Evolutionary conservation across 139 green algal genomes (phyloP), one percentile per base, ranked within the genome.

Genomic region (Haematococcus sp.): DNA sequence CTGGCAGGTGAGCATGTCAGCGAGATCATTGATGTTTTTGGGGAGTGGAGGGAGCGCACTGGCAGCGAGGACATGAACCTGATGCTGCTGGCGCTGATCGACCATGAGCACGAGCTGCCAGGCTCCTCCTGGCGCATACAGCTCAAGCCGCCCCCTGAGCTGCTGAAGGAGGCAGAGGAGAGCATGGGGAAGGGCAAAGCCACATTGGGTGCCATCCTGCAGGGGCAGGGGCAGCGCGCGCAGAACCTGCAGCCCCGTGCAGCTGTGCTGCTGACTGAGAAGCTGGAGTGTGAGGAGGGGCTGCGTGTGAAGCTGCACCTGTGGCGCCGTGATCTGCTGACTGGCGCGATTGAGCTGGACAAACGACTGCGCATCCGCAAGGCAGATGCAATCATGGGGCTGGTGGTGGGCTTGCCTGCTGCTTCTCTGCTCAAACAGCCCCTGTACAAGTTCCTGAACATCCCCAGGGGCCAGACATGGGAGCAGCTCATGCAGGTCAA

Each of bases 31-130:
- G 76, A 81, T 56, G 49, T 73, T 19, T 81, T 81, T 55, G 17
- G n/a, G 1, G 69, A 76, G 9, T 81, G 75, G 75, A 59, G 59
- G 17, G 33, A 76, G n/a, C 27, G 31, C 23, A 73, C 28, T 25
- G 68, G 75, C 13, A 55, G 40, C 0, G 27, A n/a, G 22, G 40
- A 76, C 33, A 56, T 74, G 69, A 67, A 81, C 59, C 51, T 81
- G 44, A 44, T 81, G 46, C 15, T 81, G 33, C 63, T 81, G 76
- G 76, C 69, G n/a, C 63, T 81, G 69, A 44, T 77, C 59, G 54
- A 81, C 61, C 73, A 77, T 49, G 76, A 81, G 69, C 28, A 70
- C 7, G 69, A 76, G 60, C 60, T 73, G 60, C 76, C 76, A 27
- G 76, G 76, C 76, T 46, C 9, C 7, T 49, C 40, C 40, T 49